Percentiles rank a stretch among this genome's conserved stretches.
Conservation (phyloP, 345 rosid species). For the Arabidopsis suecica region DNA sequence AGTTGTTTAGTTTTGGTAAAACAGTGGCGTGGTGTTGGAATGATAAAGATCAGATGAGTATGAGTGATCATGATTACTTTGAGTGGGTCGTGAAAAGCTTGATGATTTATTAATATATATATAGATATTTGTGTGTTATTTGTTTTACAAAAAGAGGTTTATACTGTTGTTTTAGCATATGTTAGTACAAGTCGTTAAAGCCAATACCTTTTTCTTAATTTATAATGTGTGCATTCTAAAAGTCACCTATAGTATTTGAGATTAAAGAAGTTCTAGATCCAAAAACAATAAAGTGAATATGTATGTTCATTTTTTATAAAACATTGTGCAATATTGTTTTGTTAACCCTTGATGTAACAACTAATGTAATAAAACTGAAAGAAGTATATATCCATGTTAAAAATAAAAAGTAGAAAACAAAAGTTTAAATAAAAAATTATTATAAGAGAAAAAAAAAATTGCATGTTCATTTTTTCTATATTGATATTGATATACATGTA, state of each 20-base stretch:
- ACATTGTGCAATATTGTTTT: not conserved
- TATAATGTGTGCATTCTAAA: not conserved
- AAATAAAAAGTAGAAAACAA: too few species aligned
- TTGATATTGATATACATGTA: too few species aligned
- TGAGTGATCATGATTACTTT: conserved; percentile 15
- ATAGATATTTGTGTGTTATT: not conserved
- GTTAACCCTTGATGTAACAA: not conserved
- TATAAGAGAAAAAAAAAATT: too few species aligned
- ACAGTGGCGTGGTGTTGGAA: conserved; percentile 14
- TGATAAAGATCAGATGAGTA: conserved; percentile 10
- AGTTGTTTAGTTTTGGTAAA: conserved; percentile 1
- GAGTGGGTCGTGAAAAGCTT: conserved; percentile 7
- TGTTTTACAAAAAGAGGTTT: not conserved
- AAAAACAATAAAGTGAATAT: too few species aligned
- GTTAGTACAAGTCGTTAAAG: not conserved
- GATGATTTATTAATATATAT: not conserved
- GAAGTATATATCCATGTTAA: too few species aligned
- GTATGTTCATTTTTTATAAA: not conserved
- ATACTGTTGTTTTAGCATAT: not conserved
- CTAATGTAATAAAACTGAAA: not conserved
- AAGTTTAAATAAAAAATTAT: too few species aligned
- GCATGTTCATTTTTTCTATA: not conserved
- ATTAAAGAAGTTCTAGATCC: too few species aligned
- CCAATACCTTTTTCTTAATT: not conserved
- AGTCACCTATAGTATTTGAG: not conserved